These are phyloP conservation scores for Lentinula novae-zelandiae DNA, from an alignment of 1,284 basidiomycete species.

Conservation along the genomic window DNA sequence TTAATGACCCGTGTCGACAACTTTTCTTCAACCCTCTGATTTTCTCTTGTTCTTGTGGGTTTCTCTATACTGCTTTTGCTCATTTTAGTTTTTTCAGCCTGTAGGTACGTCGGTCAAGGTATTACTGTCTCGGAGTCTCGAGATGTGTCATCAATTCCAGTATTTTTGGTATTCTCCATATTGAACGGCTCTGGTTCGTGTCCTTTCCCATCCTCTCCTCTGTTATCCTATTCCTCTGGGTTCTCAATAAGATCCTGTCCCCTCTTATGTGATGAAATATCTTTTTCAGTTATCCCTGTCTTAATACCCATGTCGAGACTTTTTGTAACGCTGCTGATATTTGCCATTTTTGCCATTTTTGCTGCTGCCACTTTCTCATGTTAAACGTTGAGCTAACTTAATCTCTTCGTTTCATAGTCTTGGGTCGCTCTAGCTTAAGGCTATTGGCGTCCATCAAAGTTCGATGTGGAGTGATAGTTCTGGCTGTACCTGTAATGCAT, in stretches of 20 bases:
- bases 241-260: no score
- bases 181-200: background rate
- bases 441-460: background rate
- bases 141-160: no score
- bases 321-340: constrained; percentile 3
- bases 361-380: no score
- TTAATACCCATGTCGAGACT: constrained; percentile 22
- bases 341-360: no score
- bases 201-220: background rate
- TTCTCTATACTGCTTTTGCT: background rate
- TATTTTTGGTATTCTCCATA: background rate
- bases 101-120: no score
- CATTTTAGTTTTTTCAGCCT: no score
- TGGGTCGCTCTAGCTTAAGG: background rate
- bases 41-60: background rate
- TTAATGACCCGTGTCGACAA: constrained; percentile 7
- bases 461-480: no score
- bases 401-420: no score
- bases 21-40: constrained; percentile 9
- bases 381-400: no score
- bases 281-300: constrained; percentile 27
- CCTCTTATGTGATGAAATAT: constrained; percentile 19
- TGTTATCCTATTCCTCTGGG: background rate
- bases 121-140: no score
- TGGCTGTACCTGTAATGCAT: no score